These are phyloP conservation scores for Endothia cerciana DNA, from an alignment of 2,329 filamentous ascomycete species.

Conservation along the genomic window DNA sequence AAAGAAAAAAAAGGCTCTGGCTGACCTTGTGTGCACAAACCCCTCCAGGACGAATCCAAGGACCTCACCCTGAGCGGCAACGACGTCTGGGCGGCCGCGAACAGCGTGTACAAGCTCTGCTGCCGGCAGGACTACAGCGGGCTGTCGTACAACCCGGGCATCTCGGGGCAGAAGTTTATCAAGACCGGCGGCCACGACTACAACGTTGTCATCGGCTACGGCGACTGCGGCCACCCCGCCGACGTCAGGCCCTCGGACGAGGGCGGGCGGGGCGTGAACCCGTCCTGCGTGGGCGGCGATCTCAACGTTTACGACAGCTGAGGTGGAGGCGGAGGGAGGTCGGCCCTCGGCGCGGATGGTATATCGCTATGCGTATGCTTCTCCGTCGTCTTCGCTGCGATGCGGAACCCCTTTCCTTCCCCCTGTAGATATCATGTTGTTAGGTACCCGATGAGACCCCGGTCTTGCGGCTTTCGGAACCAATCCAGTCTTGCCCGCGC, in stretches of 20 bases:
- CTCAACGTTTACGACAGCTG: conserved; percentile 12
- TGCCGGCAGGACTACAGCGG: conserved; percentile 9
- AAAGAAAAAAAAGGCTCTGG: neutral
- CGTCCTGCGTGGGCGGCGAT: conserved; percentile 18
- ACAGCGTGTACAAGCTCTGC: conserved; percentile 19
- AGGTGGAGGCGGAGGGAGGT: neutral
- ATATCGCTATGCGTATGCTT: neutral
- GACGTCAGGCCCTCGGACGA: conserved; percentile 5
- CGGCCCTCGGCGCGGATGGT: too few relatives aligned
- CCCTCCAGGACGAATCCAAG: conserved; percentile 9
- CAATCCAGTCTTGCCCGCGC: too few relatives aligned
- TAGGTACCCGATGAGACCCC: neutral
- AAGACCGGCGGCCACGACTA: neutral
- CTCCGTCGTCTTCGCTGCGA: neutral
- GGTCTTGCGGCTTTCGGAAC: too few relatives aligned
- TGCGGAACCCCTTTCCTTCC: neutral
- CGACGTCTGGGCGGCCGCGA: conserved; percentile 6
- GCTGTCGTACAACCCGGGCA: conserved; percentile 2
- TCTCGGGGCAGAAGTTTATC: conserved; percentile 25
- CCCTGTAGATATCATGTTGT: neutral
- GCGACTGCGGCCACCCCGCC: conserved; percentile 10
- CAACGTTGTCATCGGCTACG: conserved; percentile 21
- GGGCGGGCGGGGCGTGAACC: conserved; percentile 18
- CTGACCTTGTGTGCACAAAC: neutral
- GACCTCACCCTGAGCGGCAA: neutral